These are phyloP conservation scores for Canavalia ensiformis DNA, from an alignment of 306 rosid species.

Conservation along the genomic window DNA sequence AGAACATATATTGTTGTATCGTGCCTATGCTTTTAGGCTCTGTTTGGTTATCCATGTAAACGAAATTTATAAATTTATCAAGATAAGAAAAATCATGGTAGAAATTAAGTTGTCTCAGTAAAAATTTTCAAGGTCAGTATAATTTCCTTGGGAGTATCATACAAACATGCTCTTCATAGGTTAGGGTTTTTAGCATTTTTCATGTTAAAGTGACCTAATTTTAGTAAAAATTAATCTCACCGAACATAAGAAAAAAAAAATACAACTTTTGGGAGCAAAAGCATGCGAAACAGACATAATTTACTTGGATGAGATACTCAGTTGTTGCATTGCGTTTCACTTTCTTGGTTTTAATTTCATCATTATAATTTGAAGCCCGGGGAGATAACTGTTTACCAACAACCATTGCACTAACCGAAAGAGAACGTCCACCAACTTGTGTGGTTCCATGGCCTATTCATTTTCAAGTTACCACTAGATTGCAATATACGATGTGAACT, in stretches of 20 bases:
- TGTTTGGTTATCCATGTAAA: no score
- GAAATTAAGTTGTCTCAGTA: no score
- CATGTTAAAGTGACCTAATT: background rate
- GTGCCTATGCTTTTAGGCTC: background rate
- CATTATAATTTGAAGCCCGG: slow-evolving; percentile 32
- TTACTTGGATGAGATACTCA: slow-evolving; percentile 27
- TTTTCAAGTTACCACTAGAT: slow-evolving; percentile 10
- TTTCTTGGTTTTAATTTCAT: slow-evolving; percentile 45
- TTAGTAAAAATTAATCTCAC: background rate
- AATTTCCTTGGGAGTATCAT: no score
- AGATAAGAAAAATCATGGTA: no score
- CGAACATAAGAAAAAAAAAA: background rate
- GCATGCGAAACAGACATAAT: background rate
- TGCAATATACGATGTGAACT: slow-evolving; percentile 21
- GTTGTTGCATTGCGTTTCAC: slow-evolving; percentile 4
- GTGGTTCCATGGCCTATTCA: slow-evolving; percentile 37
- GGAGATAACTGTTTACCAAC: slow-evolving; percentile 62
- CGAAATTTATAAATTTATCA: no score
- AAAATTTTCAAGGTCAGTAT: no score
- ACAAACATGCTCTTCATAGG: background rate
- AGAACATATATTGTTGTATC: background rate
- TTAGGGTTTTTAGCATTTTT: background rate
- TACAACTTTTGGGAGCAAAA: background rate
- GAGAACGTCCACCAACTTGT: slow-evolving; percentile 54
- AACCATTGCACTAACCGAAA: slow-evolving; percentile 61